A percentile compares a stretch with the other conserved stretches of the same genome.
These are phyloP conservation scores for Neurospora sp. DNA, from an alignment of 495 filamentous ascomycete genomes.

Conservation along the genomic window DNA sequence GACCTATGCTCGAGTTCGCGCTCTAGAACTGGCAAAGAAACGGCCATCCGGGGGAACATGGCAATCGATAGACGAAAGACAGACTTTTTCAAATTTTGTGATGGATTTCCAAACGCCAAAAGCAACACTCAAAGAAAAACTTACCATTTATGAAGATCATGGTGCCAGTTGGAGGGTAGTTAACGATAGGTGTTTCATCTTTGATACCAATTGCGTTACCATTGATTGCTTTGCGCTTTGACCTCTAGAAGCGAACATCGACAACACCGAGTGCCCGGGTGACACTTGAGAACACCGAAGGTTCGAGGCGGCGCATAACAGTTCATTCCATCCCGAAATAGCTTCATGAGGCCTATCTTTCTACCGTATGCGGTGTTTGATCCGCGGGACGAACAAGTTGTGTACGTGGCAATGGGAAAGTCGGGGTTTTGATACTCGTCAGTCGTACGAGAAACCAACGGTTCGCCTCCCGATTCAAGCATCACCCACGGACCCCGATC, in stretches of 20 bases:
- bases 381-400: neutral
- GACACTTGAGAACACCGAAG: neutral
- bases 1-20: neutral
- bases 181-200: neutral
- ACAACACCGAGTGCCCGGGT: neutral
- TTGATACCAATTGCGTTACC: neutral
- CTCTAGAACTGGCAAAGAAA: neutral
- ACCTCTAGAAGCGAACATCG: neutral
- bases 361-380: neutral
- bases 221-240: neutral
- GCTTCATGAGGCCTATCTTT: constrained; percentile 7
- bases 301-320: constrained; percentile 2
- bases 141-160: neutral
- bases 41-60: neutral
- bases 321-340: constrained; percentile 10
- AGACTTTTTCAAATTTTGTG: neutral
- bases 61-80: neutral
- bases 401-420: constrained; percentile 3
- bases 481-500: neutral
- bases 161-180: neutral
- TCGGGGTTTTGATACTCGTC: neutral
- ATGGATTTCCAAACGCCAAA: neutral
- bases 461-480: neutral
- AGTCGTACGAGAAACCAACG: constrained; percentile 13
- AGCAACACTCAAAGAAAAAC: neutral